Base-by-base conservation (phyloP, 2,329 filamentous ascomycete genomes). In the Pseudogymnoascus sp. region DNA sequence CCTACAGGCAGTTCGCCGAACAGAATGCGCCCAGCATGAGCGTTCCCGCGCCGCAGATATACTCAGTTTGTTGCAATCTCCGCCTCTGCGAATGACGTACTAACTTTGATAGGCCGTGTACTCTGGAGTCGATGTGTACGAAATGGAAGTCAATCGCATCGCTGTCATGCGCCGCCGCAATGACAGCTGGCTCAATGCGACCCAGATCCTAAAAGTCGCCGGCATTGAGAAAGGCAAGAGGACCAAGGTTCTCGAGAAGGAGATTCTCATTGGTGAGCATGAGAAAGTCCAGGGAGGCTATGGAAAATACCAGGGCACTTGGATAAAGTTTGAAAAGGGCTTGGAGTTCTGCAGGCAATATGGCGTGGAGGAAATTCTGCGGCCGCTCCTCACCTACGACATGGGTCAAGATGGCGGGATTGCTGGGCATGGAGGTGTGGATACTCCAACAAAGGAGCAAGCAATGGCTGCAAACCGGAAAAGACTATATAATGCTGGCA, bases 251-350 rank as follows among this genome's bases (percentile, higher is more conserved):
- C 80, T 99, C 58, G 94, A 99, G 72, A 97, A 97, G 74, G 94
- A 99, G 74, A 96, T 99, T 61, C 84, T 95, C 64, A 94, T 89
- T 0, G 94, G 94, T 69, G 90, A 96, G 70, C 92, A 99, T 73
- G 94, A 99, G 73, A 99, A 99, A 74, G 92, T 99, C 2, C 94
- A 99, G 72, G 94, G 94, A 33, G 94, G 94, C 4, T 99, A 99
- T 70, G 94, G 94, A 65, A 97, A 97, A 77, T 99, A 99, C 70
- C 94, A 99, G 76, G 94, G 94, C 60, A 99, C 94, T 2, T 99
- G 94, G 94, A 95, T 99, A 70, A 90, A 88, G 69, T 97, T 95
- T 70, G 88, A 92, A 57, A 85, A 92, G 63, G 94, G 92, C 1
- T 81, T 95, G 48, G 90, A 96, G 70, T 92, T 99, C 67, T 97